phyloP scores from a whole-genome alignment of 1,139 yeast genomes.

The Protomyces pachydermus region DNA sequence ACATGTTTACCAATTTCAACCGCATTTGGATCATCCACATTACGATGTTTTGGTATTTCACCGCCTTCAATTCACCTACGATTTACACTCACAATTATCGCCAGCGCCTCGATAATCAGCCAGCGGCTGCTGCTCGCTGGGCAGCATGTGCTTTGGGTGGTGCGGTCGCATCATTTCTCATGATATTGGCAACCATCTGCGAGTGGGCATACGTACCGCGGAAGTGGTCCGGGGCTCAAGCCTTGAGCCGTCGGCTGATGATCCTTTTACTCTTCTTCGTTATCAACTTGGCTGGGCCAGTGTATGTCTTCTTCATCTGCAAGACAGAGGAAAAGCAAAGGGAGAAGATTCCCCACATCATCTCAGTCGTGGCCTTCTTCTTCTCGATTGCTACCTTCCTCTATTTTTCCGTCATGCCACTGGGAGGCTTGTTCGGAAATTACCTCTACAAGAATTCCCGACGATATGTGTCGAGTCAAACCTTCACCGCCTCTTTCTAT shows the following conservation, averaged over 20 bases:
- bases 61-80: conserved; percentile 87
- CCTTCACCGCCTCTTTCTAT: conserved; percentile 89
- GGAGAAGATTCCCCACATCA: conserved; percentile 72
- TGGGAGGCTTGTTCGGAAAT: conserved; percentile 93
- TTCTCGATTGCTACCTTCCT: conserved; percentile 76
- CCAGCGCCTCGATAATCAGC: conserved; percentile 78
- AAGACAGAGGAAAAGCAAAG: conserved; percentile 57
- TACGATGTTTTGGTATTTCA: conserved; percentile 88
- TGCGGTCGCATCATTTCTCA: conserved; percentile 72
- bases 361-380: conserved; percentile 84
- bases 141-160: conserved; percentile 93
- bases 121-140: conserved; percentile 84
- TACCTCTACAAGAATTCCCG: conserved; percentile 86
- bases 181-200: conserved; percentile 77
- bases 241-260: conserved; percentile 77
- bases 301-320: conserved; percentile 71
- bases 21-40: conserved; percentile 96
- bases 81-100: conserved; percentile 79
- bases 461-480: conserved; percentile 86
- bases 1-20: conserved; percentile 87
- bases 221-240: conserved; percentile 99
- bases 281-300: conserved; percentile 76
- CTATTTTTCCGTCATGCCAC: conserved; percentile 90
- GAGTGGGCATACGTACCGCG: conserved; percentile 98
- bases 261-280: conserved; percentile 63